Base-by-base conservation (phyloP, 306 rosid genomes). In the Mimosa bimucronata region DNA sequence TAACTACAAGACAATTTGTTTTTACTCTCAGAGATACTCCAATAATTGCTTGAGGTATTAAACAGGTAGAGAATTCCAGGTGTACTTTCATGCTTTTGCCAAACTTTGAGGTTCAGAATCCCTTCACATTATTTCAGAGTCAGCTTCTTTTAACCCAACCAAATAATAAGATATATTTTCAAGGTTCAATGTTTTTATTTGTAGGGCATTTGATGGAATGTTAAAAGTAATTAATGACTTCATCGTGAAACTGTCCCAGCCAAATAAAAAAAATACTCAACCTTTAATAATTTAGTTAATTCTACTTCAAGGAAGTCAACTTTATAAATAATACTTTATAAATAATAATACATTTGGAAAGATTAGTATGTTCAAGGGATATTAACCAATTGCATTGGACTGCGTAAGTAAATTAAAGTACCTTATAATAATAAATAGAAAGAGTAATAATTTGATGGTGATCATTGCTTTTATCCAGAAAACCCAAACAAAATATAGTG, bases 91-190 rank as follows among this genome's bases (percentile, higher is more conserved):
- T 66, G 40, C 28, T 46, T 55, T 5, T 21, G 48, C 61, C 66
- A 29, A 48, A 80, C 28, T 28, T 74, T 52, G 60, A 73, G 66
- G 62, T 41, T 80, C 57, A 62, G 7, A 48, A 34, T 19, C 68
- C 79, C 18, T 48, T 80, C 60, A 37, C 40, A 21, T 19, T 79
- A 62, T 37, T 34, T 16, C 25, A 37, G 71, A 9, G 71, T 37
- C 46, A 19, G 28, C 48, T 66, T 66, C 67, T 19, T 37, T n/a
- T 19, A 37, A 37, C 14, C 25, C 31, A 58, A 23, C 11, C 13
- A 58, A 23, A 13, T 7, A 60, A 60, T 2, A 15, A 18, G 57
- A 50, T n/a, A 50, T 50, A 18, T 6, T 50, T 50, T 50, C 6
- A 50, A 50, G 8, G 57, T 16, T 18, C 18, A 15, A 1, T 18